Conservation (phyloP, 2,329 filamentous ascomycete genomes). For the Grosmannia huntii region DNA sequence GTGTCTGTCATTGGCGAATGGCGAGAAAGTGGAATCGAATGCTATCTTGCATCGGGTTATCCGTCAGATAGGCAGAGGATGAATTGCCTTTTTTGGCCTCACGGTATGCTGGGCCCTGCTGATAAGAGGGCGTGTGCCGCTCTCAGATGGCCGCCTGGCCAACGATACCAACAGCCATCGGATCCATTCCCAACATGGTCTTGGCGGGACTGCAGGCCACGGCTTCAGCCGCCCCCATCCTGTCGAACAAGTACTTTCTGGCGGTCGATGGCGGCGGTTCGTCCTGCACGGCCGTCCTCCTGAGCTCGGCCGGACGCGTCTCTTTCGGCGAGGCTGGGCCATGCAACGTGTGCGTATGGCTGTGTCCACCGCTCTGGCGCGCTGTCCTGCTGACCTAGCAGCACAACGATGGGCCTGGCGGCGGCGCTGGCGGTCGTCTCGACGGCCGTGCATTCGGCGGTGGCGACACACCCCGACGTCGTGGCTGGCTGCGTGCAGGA, state of each 20-base stretch:
- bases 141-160: background rate
- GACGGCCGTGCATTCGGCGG: constrained; percentile 16
- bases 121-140: background rate
- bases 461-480: constrained; percentile 9
- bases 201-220: background rate
- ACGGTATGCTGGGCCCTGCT: background rate
- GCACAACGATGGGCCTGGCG: constrained; percentile 17
- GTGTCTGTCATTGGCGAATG: background rate
- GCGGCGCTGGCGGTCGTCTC: constrained; percentile 16
- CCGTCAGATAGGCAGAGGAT: constrained; percentile 8
- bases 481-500: background rate
- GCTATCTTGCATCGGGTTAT: background rate
- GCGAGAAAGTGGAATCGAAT: background rate
- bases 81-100: too few species aligned
- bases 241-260: constrained; percentile 10
- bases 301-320: constrained; percentile 14
- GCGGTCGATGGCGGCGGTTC: constrained; percentile 29
- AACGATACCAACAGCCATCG: background rate
- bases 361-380: background rate
- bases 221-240: background rate
- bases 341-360: constrained; percentile 23
- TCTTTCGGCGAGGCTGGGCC: constrained; percentile 21
- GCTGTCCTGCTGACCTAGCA: background rate
- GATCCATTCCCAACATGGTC: background rate
- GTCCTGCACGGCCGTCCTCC: constrained; percentile 26